Conservation (phyloP, 805 yeast genomes). For the Hanseniaspora mollemarum region DNA sequence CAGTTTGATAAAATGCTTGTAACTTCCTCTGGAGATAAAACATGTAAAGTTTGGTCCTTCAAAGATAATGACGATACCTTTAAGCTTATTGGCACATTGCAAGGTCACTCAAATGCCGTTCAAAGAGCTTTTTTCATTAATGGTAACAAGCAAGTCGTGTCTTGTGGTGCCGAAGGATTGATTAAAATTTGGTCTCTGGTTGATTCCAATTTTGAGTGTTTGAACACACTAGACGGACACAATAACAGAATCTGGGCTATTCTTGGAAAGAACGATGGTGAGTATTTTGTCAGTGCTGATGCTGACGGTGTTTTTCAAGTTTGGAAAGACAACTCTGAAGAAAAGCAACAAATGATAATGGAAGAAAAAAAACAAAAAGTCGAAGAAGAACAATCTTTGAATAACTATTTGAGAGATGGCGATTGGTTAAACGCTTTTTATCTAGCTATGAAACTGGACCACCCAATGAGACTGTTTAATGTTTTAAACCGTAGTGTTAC, state of each 20-base stretch:
- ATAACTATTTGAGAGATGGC: conserved; percentile 55
- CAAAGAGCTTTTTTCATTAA: conserved; percentile 67
- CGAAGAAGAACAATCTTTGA: conserved; percentile 81
- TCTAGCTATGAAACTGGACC: conserved; percentile 75
- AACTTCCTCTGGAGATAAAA: conserved; percentile 88
- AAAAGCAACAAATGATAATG: conserved; percentile 41
- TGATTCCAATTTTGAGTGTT: conserved; percentile 51
- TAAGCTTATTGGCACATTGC: conserved; percentile 35
- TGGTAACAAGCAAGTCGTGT: conserved; percentile 53
- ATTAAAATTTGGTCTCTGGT: conserved; percentile 79
- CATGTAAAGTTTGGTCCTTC: conserved; percentile 80
- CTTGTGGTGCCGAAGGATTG: conserved; percentile 86
- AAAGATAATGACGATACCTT: conserved; percentile 40
- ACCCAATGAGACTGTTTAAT: conserved; percentile 76
- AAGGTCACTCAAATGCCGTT: conserved; percentile 89
- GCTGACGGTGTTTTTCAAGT: conserved; percentile 86
- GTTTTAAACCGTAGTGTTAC: conserved; percentile 54
- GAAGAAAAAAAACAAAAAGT: conserved; percentile 45
- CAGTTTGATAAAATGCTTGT: conserved; percentile 63
- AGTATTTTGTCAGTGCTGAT: conserved; percentile 70
- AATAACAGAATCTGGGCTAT: conserved; percentile 92
- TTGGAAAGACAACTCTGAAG: conserved; percentile 84
- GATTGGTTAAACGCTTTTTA: conserved; percentile 86
- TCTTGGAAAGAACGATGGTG: conserved; percentile 53
- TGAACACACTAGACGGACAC: conserved; percentile 83